Evolutionary conservation across 2,329 filamentous ascomycete genomes (phyloP), one percentile per base, ranked within the genome.

Genomic region (Penicillium sp.): DNA sequence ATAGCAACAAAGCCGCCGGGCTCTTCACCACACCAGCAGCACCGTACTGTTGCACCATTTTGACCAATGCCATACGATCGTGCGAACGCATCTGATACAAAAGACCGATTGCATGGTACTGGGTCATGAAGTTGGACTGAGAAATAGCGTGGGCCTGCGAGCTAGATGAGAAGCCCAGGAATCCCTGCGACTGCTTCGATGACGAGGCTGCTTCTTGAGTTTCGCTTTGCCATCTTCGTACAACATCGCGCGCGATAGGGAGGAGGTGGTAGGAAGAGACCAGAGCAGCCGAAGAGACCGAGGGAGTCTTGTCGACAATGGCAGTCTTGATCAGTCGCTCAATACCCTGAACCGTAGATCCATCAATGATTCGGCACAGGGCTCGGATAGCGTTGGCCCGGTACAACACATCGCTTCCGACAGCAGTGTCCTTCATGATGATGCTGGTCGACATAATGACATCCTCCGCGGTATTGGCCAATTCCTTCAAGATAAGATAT

Each of bases 1-100:
- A 78, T 80, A 98, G 84, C 35, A 98, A 81, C 43, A 90, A 84
- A 21, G 90, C 93, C 45, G 91, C 87, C 14, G 93, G 89, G 68
- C 87, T 96, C 81, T 96, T 97, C 48, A 97, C 84, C 8, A 88
- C 88, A 43, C 93, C 93, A 11, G 89, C 81, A 37, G 84, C 84
- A 36, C 89, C 89, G 64, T 96, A 97, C 68, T 98, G 93, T 73
- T 98, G 93, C n/a, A 98, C 91, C 93, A 98, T 97, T 79, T 98
- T 98, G 46, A 97, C 91, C 57, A 98, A 73, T 15, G 93, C 90
- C 93, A 98, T 98, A 58, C 93, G 83, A 68, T 98, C 93, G 67
- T 96, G 90, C 59, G 86, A 86, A 60, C 93, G 86, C 88, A 97
- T 97, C 71, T 97, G 91, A 68, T 97, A 98, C 30, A 98, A 72